These are phyloP conservation scores for Carnegiea gigantea DNA, from an alignment of 179 eudicot genomes.

Conservation along the genomic window DNA sequence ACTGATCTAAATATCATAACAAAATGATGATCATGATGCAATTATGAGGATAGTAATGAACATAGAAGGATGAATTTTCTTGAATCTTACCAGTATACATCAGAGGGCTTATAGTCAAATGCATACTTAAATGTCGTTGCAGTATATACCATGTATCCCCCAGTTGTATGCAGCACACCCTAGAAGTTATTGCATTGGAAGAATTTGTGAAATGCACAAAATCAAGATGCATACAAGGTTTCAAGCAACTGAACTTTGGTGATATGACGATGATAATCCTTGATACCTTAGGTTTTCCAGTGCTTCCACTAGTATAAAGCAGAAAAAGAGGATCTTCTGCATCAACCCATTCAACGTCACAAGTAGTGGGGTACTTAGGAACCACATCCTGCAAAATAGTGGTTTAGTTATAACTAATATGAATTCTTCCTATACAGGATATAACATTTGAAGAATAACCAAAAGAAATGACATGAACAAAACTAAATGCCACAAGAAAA, in stretches of 20 bases:
- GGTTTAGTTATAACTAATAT: background rate
- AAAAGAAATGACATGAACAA: too few relatives aligned
- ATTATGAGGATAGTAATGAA: background rate
- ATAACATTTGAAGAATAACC: background rate
- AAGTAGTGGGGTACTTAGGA: constrained; percentile 66
- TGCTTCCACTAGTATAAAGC: constrained; percentile 97
- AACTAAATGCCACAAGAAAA: background rate
- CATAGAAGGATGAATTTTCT: background rate
- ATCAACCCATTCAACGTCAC: constrained; percentile 92
- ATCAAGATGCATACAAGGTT: background rate
- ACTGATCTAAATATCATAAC: background rate
- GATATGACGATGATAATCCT: constrained; percentile 7
- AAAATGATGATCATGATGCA: background rate
- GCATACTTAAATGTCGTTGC: constrained; percentile 97
- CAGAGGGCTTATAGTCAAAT: constrained; percentile 92
- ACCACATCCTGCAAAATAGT: constrained; percentile 67
- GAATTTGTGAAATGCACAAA: background rate
- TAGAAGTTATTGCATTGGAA: constrained; percentile 25
- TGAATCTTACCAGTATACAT: constrained; percentile 73
- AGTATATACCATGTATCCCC: constrained; percentile 96
- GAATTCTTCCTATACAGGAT: constrained; percentile 3
- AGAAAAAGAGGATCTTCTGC: constrained; percentile 94
- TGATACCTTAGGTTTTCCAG: constrained; percentile 95
- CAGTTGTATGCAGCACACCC: constrained; percentile 99
- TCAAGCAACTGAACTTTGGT: background rate